Base-by-base conservation (phyloP, 202 grass and related monocot genomes). In the Brachypodium distachyon region DNA sequence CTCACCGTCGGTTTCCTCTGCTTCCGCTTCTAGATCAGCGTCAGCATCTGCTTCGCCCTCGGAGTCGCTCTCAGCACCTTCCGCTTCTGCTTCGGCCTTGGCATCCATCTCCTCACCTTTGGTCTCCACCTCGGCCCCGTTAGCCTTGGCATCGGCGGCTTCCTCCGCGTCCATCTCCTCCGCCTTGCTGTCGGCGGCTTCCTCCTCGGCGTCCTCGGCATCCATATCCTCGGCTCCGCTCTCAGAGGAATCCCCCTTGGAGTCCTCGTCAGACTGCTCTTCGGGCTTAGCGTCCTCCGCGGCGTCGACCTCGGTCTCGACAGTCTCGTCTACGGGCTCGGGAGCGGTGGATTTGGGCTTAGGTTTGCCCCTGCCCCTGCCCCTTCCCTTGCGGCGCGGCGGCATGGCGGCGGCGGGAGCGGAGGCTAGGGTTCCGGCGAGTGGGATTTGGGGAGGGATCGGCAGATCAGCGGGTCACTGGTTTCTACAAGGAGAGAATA, bases 341-440 rank as follows among this genome's bases (percentile, higher is more conserved):
- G 54, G 46, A 9, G 64, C 63, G 13, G 76, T 5, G 13, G 63
- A 47, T 29, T 61, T 83, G 3, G 43, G 17, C 10, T 36, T 81
- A 23, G 49, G 17, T 23, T 56, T 66, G 21, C 52, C 68, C 53
- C 69, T 72, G 18, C 4, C 75, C 28, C n/a, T 36, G 0, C 53
- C 53, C 38, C 8, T 44, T 12, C 70, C 57, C 67, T 60, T 46
- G 32, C 84, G 80, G 61, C 76, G 84, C 6, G 74, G 76, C 58
- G 84, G 84, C 88, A 90, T 90, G 62, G 83, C 70, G 73, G 48
- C 36, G n/a, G 83, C 39, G 28, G 80, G 40, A 18, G 38, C 38
- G 39, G n/a, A n/a, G 76, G 34, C 65, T 87, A 83, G 84, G 84
- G 81, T 83, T 87, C 84, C 71, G 77, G 84, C 77, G 74, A 65